These are phyloP conservation scores for Aspergillus amoenus DNA, from an alignment of 2,329 filamentous ascomycete species.

Conservation along the genomic window DNA sequence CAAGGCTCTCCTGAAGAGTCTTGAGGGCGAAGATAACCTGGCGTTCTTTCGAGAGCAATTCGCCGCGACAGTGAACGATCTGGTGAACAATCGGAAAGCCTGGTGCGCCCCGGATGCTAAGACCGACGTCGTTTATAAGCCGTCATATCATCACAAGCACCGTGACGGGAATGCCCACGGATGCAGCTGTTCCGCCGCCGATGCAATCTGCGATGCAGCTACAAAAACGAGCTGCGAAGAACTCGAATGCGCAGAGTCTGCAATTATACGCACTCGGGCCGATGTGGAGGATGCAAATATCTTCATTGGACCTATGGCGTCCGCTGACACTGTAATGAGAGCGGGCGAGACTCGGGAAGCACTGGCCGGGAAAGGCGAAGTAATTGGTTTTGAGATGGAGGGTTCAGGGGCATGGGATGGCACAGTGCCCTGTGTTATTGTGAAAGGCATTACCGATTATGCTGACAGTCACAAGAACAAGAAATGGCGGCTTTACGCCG, in stretches of 20 bases:
- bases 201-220: background rate
- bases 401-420: slow-evolving; percentile 1
- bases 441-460: slow-evolving; percentile 18
- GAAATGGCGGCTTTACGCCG: slow-evolving; percentile 18
- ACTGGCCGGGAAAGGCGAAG: background rate
- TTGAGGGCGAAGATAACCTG: background rate
- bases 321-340: background rate
- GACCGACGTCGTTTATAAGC: background rate
- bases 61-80: too few relatives aligned
- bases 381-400: slow-evolving; percentile 19
- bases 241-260: background rate
- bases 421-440: background rate
- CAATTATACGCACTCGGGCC: background rate
- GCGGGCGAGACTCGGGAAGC: background rate
- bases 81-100: too few relatives aligned
- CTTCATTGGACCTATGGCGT: background rate
- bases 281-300: background rate
- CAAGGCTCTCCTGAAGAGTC: background rate
- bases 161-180: background rate
- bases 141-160: background rate
- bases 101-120: background rate
- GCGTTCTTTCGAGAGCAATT: background rate
- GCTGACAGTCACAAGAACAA: slow-evolving; percentile 21
- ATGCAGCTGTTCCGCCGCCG: background rate
- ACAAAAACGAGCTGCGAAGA: background rate